phyloP scores from a whole-genome alignment of 495 filamentous ascomycete genomes.

The Penicillium daleae region DNA sequence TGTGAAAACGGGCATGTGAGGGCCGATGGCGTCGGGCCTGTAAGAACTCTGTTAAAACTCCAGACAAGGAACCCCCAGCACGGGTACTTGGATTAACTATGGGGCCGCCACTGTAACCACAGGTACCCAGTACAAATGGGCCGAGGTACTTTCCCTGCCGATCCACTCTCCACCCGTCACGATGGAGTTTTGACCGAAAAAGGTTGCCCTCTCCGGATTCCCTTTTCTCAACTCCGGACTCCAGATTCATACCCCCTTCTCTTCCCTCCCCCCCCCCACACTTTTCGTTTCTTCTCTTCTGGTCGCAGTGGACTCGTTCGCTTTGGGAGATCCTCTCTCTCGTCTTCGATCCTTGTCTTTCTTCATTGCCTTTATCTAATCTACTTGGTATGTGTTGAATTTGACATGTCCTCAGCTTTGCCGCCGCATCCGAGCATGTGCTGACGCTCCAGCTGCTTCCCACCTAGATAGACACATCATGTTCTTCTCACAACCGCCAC shows the following conservation, averaged over 20 bases:
- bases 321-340: constrained; percentile 9
- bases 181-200: constrained; percentile 24
- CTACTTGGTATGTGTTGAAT: constrained; percentile 2
- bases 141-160: constrained; percentile 30
- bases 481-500: constrained; percentile 47
- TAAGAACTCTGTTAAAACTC: constrained; percentile 4
- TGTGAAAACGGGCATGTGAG: constrained; percentile 29
- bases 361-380: neutral
- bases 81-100: constrained; percentile 15
- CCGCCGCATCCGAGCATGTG: constrained; percentile 6
- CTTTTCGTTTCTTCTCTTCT: constrained; percentile 11
- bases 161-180: constrained; percentile 16
- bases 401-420: neutral
- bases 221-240: constrained; percentile 12
- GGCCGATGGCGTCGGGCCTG: constrained; percentile 19
- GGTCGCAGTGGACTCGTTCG: neutral
- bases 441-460: constrained; percentile 10
- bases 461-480: constrained; percentile 26
- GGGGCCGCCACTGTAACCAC: neutral
- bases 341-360: constrained; percentile 16
- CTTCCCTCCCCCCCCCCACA: constrained; percentile 11
- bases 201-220: constrained; percentile 26
- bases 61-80: constrained; percentile 6
- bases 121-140: constrained; percentile 21
- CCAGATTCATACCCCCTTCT: constrained; percentile 12